Evolutionary conservation across 2,329 filamentous ascomycete species (phyloP).

Genomic region (Didymella sp.): DNA sequence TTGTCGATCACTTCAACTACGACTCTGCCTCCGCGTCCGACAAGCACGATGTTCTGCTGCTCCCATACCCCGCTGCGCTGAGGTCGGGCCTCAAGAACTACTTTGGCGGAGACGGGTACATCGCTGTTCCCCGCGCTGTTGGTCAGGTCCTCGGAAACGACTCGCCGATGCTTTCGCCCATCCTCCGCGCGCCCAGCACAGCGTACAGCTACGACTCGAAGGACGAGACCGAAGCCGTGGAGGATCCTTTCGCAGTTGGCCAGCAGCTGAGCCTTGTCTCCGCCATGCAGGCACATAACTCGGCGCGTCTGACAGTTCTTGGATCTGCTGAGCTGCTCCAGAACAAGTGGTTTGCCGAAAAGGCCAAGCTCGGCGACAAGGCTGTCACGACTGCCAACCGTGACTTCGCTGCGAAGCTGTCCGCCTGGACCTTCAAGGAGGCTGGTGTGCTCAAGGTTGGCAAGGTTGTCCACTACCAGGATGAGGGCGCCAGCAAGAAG

Average conservation of each 20-base stretch:
- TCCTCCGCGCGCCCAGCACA: conserved; percentile 81
- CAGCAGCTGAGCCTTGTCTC: conserved; percentile 85
- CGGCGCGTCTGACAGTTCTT: conserved; percentile 83
- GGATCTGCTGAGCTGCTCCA: conserved; percentile 87
- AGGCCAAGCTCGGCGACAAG: conserved; percentile 66
- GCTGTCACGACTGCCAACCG: conserved; percentile 75
- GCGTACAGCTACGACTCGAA: conserved; percentile 95
- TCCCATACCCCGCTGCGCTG: conserved; percentile 70
- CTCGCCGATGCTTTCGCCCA: conserved; percentile 77
- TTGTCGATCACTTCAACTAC: conserved; percentile 97
- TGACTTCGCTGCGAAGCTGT: conserved; percentile 82
- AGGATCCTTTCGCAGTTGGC: conserved; percentile 86
- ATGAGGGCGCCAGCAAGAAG: conserved; percentile 60
- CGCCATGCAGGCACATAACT: conserved; percentile 89
- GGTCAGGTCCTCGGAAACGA: conserved; percentile 81
- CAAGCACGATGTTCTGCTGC: conserved; percentile 84
- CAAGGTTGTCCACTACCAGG: conserved; percentile 76
- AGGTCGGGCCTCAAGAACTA: conserved; percentile 76
- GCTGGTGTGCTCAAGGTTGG: conserved; percentile 86
- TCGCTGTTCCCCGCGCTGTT: conserved; percentile 83
- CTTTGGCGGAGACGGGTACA: conserved; percentile 72
- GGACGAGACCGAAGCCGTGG: conserved; percentile 73
- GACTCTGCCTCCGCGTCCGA: conserved; percentile 78
- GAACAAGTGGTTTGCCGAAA: conserved; percentile 86
- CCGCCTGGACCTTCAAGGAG: conserved; percentile 98